These are phyloP conservation scores for Eucalyptus camaldulensis DNA, from an alignment of 345 rosid species.

Conservation along the genomic window DNA sequence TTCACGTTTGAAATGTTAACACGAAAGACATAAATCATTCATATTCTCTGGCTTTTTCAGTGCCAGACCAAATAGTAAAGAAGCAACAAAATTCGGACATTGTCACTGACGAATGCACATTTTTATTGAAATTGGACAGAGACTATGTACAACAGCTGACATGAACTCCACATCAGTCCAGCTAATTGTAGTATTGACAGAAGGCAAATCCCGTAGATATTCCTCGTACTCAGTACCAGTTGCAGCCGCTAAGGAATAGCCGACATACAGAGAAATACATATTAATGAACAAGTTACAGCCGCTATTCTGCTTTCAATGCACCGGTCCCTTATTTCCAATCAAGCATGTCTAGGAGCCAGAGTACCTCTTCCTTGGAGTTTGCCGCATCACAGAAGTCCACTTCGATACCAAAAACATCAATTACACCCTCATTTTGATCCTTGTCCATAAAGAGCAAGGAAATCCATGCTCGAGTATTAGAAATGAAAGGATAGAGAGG, in stretches of 20 bases:
- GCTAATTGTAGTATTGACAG: background rate
- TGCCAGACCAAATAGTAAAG: background rate
- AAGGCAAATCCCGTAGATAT: background rate
- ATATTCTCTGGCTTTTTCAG: background rate
- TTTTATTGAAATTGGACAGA: background rate
- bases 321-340: conserved; percentile 67
- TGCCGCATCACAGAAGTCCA: conserved; percentile 84
- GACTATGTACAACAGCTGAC: background rate
- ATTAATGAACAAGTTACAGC: background rate
- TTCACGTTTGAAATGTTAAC: background rate
- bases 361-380: conserved; percentile 74
- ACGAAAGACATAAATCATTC: background rate
- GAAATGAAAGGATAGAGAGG: conserved; percentile 72
- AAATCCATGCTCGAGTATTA: conserved; percentile 76
- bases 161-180: background rate
- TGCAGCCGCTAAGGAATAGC: background rate
- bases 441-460: conserved; percentile 66
- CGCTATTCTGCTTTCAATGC: background rate
- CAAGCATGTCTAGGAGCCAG: conserved; percentile 91
- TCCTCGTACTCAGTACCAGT: background rate
- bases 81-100: background rate
- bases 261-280: background rate
- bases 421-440: conserved; percentile 33
- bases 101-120: background rate
- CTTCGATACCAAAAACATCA: conserved; percentile 74